Base-by-base conservation (phyloP, 257 asterid species). In the Scutellaria barbata region DNA sequence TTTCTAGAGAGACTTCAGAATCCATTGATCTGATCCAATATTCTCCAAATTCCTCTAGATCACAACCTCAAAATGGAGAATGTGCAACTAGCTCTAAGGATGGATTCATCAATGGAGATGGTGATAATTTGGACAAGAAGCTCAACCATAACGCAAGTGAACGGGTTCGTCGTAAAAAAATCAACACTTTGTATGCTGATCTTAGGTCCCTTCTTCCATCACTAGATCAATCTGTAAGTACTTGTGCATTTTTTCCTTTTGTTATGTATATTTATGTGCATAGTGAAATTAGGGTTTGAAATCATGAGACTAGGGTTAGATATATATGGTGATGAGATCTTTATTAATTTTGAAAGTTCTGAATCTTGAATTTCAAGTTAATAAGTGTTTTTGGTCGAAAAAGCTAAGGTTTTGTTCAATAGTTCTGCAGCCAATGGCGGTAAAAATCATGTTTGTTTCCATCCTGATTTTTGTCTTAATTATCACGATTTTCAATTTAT, bases 61-160 rank as follows among this genome's bases (percentile, higher is more conserved):
- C 41, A 12, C 65, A 13, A 3, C 59, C 61, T 7, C 47, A 42
- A 10, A 63, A 68, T 13, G 54, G 43, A 1, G 74, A 61, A 13
- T 77, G 48, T 0, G 61, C 8, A 35, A 71, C 20, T 58, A 33
- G 35, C 5, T 30, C 35, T 7, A n/a, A 35, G 7, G 67, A 61
- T 0, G 68, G 48, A 10, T 45, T 73, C 8, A 4, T 69, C 17
- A 42, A 58, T 2, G 80, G 66, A 0, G 80, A 69, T 18, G 47
- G 66, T 2, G 37, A 63, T 5, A 61, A 71, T 42, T 68, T 5
- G 20, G 82, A 7, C 61, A 88, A 84, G 86, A 89, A 87, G 80
- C 73, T 86, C 52, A 83, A 86, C 74, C 97, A 91, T 47, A 91
- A 91, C 53, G 96, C 96, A 0, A 83, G 88, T 13, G 97, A 91